These are phyloP conservation scores for Mrakia blollopis DNA, from an alignment of 768 basidiomycete genomes.

Conservation along the genomic window DNA sequence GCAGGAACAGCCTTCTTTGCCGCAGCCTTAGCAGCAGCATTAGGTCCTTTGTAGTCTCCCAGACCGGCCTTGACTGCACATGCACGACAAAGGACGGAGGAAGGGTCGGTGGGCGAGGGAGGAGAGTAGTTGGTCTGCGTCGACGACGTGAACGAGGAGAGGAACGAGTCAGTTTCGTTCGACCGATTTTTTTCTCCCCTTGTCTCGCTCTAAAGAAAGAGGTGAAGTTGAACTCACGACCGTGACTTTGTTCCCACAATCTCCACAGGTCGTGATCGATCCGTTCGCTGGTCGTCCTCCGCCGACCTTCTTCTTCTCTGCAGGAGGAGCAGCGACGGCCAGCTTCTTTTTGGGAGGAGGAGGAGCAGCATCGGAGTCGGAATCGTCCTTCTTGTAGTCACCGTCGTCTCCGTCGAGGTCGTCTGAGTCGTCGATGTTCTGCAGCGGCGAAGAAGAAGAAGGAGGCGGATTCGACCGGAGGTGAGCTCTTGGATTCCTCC, in stretches of 20 bases:
- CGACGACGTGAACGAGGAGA: conserved; percentile 9
- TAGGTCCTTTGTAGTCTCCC: conserved; percentile 63
- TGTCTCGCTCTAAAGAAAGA: not conserved
- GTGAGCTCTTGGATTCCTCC: not conserved
- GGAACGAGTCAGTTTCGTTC: conserved; percentile 18
- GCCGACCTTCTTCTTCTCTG: not conserved
- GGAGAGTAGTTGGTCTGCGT: conserved; percentile 79
- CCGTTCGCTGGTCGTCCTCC: conserved; percentile 51
- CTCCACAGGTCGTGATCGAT: conserved; percentile 71
- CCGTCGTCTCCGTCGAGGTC: conserved; percentile 26
- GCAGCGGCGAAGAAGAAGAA: not conserved
- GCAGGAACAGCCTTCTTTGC: conserved; percentile 53
- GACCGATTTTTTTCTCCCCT: too few species aligned
- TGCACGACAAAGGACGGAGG: conserved; percentile 68
- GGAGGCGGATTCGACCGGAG: not conserved
- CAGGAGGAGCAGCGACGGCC: not conserved
- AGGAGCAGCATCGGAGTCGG: not conserved
- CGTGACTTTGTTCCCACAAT: conserved; percentile 77
- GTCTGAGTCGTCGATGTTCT: conserved; percentile 24
- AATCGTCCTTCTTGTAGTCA: not conserved
- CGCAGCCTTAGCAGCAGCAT: not conserved
- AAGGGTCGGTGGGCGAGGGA: conserved; percentile 62
- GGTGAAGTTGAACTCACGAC: conserved; percentile 58
- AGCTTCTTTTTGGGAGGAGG: conserved; percentile 10
- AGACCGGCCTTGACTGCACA: conserved; percentile 73